Percentiles rank a stretch among this genome's conserved stretches.
Conservation (phyloP, 768 basidiomycete genomes). For the Leccinum incarnatum region DNA sequence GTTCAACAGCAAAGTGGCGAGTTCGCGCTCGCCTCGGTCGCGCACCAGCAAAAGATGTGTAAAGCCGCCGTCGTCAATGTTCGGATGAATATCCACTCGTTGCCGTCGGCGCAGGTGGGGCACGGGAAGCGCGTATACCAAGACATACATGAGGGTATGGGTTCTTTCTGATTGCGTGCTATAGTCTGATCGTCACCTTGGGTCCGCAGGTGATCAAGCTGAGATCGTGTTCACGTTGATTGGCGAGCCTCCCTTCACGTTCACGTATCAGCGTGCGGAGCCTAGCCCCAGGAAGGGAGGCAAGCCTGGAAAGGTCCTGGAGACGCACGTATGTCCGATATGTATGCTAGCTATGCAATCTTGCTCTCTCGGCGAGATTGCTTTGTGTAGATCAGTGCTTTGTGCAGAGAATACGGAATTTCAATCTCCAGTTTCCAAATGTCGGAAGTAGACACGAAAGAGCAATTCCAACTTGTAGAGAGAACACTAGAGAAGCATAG, state of each 20-base stretch:
- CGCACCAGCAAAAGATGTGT: conserved; percentile 92
- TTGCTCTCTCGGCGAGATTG: too few species aligned
- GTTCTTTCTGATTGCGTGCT: background rate
- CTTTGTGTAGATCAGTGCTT: too few species aligned
- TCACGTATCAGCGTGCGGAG: conserved; percentile 89
- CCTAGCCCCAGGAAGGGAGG: conserved; percentile 63
- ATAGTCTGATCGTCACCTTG: background rate
- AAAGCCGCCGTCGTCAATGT: conserved; percentile 78
- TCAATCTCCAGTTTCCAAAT: too few species aligned
- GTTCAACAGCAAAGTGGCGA: conserved; percentile 77
- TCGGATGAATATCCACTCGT: conserved; percentile 67
- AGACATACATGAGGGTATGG: conserved; percentile 83
- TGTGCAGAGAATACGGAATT: too few species aligned
- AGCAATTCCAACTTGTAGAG: too few species aligned
- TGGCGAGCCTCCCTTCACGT: conserved; percentile 94
- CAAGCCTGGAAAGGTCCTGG: conserved; percentile 74
- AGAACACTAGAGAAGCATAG: too few species aligned
- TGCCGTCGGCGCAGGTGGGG: conserved; percentile 87
- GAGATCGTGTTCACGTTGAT: conserved; percentile 88
- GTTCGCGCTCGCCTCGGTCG: conserved; percentile 84
- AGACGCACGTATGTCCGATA: conserved; percentile 47
- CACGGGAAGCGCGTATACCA: conserved; percentile 80
- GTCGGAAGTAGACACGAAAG: too few species aligned
- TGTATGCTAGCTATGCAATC: too few species aligned
- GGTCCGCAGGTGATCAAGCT: conserved; percentile 74